A percentile compares a stretch with the other conserved stretches of the same genome.
phyloP scores from a whole-genome alignment of 2,329 filamentous ascomycete genomes.

The Fusarium burgessii region DNA sequence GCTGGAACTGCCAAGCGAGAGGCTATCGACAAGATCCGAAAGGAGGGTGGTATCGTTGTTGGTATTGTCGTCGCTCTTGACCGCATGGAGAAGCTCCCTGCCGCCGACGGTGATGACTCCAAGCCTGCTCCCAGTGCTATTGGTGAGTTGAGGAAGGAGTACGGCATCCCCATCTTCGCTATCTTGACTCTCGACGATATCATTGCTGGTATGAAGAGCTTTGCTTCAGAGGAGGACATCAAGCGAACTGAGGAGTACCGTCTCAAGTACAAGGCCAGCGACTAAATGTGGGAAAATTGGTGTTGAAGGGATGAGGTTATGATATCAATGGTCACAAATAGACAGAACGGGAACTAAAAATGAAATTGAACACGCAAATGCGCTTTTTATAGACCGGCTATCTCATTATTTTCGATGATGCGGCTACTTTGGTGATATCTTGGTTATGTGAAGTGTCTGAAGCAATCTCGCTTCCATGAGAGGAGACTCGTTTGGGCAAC shows the following conservation, averaged over 20 bases:
- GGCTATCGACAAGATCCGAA: constrained; percentile 88
- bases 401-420: constrained; percentile 35
- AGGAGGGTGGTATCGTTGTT: constrained; percentile 84
- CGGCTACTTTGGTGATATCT: constrained; percentile 21
- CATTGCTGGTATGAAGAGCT: constrained; percentile 73
- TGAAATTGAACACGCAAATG: constrained; percentile 11
- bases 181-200: constrained; percentile 90
- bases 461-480: constrained; percentile 19
- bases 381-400: constrained; percentile 38
- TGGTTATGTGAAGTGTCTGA: constrained; percentile 12
- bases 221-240: constrained; percentile 72
- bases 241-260: constrained; percentile 80
- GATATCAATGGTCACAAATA: constrained; percentile 28
- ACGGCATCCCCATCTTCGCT: constrained; percentile 83
- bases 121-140: constrained; percentile 82
- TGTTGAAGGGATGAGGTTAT: constrained; percentile 12
- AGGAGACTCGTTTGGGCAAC: constrained; percentile 1
- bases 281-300: constrained; percentile 53
- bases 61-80: constrained; percentile 92
- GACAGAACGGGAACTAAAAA: background rate
- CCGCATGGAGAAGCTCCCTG: constrained; percentile 83
- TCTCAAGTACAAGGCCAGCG: constrained; percentile 70
- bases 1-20: constrained; percentile 95
- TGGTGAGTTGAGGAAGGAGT: constrained; percentile 85
- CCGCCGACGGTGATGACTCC: constrained; percentile 72